Evolutionary conservation across 1,284 basidiomycete genomes (phyloP).

Genomic region (Naganishia liquefaciens): DNA sequence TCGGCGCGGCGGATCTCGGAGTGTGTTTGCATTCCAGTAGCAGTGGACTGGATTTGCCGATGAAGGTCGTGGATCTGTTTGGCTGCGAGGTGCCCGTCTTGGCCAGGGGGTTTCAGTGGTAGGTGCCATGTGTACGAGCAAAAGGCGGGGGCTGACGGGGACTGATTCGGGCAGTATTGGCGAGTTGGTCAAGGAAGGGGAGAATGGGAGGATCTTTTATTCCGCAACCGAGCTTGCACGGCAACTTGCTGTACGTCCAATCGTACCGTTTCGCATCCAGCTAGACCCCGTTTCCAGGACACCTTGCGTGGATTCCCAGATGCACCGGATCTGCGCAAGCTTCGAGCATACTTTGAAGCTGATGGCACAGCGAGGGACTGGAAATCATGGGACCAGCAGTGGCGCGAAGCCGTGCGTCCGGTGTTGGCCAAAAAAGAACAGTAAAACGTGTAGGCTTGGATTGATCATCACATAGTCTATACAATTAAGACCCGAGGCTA

Average conservation of each 20-base stretch:
- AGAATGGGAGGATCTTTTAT: constrained; percentile 79
- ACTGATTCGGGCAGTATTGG: constrained; percentile 62
- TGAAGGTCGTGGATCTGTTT: constrained; percentile 99
- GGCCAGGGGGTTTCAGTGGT: constrained; percentile 85
- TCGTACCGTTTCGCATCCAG: not conserved
- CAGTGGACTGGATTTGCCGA: constrained; percentile 88
- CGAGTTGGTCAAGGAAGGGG: constrained; percentile 80
- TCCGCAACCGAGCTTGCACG: constrained; percentile 67
- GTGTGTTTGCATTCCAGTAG: constrained; percentile 88
- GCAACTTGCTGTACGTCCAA: constrained; percentile 66
- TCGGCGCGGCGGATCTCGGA: constrained; percentile 89
- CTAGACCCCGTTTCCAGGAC: constrained; percentile 51
- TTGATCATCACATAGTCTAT: not conserved
- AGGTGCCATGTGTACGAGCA: constrained; percentile 44
- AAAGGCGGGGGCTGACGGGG: not conserved
- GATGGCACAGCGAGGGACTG: constrained; percentile 38
- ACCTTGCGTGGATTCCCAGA: constrained; percentile 66
- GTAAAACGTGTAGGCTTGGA: not conserved
- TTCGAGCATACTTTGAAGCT: constrained; percentile 45
- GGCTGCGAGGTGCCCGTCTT: constrained; percentile 92
- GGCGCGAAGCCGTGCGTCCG: constrained; percentile 55
- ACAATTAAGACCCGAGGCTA: not conserved
- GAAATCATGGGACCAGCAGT: constrained; percentile 81
- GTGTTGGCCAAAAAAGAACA: constrained; percentile 20
- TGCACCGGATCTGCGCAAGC: constrained; percentile 57